Evolutionary conservation across 2,329 filamentous ascomycete species (phyloP).

Genomic region (Alternaria infectoria): DNA sequence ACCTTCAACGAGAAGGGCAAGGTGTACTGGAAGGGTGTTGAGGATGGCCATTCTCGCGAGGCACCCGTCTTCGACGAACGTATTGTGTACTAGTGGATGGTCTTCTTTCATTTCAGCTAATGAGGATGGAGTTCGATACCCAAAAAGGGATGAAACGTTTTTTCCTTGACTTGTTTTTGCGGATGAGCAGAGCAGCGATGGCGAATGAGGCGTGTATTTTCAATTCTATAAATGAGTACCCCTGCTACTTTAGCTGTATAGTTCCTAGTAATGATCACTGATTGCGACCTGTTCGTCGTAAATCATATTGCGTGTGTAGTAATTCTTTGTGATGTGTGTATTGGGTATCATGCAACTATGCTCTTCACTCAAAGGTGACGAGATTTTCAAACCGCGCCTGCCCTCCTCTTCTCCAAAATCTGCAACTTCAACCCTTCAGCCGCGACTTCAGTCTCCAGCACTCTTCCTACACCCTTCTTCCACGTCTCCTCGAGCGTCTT

Average conservation of each 20-base stretch:
- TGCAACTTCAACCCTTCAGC: conserved; percentile 68
- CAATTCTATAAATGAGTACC: not conserved
- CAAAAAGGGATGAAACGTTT: not conserved
- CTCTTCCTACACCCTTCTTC: conserved; percentile 76
- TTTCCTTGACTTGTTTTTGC: not conserved
- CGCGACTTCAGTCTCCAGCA: conserved; percentile 87
- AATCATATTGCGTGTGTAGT: too few species aligned
- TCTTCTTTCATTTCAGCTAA: not conserved
- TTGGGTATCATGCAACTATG: conserved; percentile 11
- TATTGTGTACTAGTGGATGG: conserved; percentile 39
- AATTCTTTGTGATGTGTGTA: not conserved
- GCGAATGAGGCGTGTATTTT: not conserved
- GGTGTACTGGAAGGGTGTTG: conserved; percentile 50
- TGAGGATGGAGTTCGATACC: conserved; percentile 1
- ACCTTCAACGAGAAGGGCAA: conserved; percentile 54
- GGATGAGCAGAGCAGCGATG: not conserved
- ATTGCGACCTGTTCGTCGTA: too few species aligned
- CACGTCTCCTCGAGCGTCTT: conserved; percentile 76
- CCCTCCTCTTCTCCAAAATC: conserved; percentile 44
- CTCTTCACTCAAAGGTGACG: not conserved
- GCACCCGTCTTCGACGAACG: conserved; percentile 52
- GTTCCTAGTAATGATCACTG: not conserved
- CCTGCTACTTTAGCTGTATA: not conserved
- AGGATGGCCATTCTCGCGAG: conserved; percentile 49
- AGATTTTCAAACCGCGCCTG: conserved; percentile 37